Evolutionary conservation across 2,329 filamentous ascomycete genomes (phyloP).

Genomic region (Monilinia aucupariae): DNA sequence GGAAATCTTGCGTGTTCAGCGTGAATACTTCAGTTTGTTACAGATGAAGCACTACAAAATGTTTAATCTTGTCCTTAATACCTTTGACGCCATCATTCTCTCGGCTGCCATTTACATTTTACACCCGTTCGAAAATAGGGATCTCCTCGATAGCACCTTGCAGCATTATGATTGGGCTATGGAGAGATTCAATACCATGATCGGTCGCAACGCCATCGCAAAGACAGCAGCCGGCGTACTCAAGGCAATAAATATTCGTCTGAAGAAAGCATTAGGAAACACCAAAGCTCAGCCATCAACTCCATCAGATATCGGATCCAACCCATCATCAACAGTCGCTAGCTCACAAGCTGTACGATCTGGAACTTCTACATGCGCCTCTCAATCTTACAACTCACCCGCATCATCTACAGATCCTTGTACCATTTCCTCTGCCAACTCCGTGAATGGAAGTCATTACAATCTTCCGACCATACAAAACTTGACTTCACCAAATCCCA

Average conservation of each 20-base stretch:
- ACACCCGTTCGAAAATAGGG: constrained; percentile 51
- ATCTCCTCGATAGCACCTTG: constrained; percentile 43
- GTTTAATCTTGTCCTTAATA: constrained; percentile 55
- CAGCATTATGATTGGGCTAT: constrained; percentile 57
- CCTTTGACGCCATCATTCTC: constrained; percentile 58
- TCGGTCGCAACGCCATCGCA: constrained; percentile 48
- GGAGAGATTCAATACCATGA: constrained; percentile 53
- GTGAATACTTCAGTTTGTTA: constrained; percentile 45
- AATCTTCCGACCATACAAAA: constrained; percentile 31
- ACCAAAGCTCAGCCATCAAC: constrained; percentile 11
- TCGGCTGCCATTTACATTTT: constrained; percentile 57
- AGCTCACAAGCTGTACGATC: constrained; percentile 9
- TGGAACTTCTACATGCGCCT: background rate
- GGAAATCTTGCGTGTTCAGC: constrained; percentile 51
- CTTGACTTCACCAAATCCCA: constrained; percentile 20
- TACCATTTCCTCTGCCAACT: constrained; percentile 1
- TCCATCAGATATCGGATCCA: constrained; percentile 17
- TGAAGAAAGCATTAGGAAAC: constrained; percentile 42
- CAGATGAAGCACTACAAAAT: constrained; percentile 48
- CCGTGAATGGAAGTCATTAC: constrained; percentile 19
- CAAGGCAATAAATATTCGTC: constrained; percentile 48
- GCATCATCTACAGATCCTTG: constrained; percentile 14
- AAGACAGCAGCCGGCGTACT: constrained; percentile 51
- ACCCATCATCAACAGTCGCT: constrained; percentile 15
- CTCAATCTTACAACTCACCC: constrained; percentile 10